Evolutionary conservation across 345 rosid genomes (phyloP).

Genomic region (Punica granatum): DNA sequence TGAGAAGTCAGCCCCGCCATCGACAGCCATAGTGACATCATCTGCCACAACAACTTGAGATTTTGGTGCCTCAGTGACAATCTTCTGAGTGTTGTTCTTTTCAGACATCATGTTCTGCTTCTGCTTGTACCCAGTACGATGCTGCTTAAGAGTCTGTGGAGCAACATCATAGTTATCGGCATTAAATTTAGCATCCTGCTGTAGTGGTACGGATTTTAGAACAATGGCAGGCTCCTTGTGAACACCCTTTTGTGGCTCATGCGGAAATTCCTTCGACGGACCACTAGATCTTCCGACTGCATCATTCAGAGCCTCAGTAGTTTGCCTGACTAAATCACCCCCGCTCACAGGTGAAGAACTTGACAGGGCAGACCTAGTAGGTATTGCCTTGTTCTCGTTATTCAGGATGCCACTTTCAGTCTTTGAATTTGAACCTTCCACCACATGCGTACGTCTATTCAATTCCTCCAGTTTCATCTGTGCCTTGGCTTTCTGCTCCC

Average conservation of each 20-base stretch:
- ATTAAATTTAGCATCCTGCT: constrained; percentile 26
- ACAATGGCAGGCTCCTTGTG: background rate
- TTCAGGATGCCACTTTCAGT: constrained; percentile 25
- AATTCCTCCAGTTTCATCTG: constrained; percentile 74
- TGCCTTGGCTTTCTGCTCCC: constrained; percentile 89
- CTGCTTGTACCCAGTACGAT: constrained; percentile 40
- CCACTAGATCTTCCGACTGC: constrained; percentile 29
- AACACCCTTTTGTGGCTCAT: constrained; percentile 26
- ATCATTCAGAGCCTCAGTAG: constrained; percentile 18
- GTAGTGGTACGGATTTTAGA: constrained; percentile 13
- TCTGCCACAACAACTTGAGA: constrained; percentile 21
- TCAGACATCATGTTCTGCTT: constrained; percentile 37
- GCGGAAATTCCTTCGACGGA: constrained; percentile 21
- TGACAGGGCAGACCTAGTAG: constrained; percentile 21
- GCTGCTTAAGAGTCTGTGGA: constrained; percentile 43
- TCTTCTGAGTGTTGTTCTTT: constrained; percentile 4
- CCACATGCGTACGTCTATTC: constrained; percentile 57
- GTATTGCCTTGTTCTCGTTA: constrained; percentile 21
- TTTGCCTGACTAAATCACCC: constrained; percentile 7
- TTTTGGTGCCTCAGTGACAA: constrained; percentile 23
- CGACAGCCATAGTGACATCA: constrained; percentile 21
- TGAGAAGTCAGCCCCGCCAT: constrained; percentile 36
- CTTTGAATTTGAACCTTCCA: constrained; percentile 36
- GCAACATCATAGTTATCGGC: constrained; percentile 20
- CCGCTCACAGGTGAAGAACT: constrained; percentile 17